phyloP scores from a whole-genome alignment of 208 protist genomes.

The Crithidia sp. region DNA sequence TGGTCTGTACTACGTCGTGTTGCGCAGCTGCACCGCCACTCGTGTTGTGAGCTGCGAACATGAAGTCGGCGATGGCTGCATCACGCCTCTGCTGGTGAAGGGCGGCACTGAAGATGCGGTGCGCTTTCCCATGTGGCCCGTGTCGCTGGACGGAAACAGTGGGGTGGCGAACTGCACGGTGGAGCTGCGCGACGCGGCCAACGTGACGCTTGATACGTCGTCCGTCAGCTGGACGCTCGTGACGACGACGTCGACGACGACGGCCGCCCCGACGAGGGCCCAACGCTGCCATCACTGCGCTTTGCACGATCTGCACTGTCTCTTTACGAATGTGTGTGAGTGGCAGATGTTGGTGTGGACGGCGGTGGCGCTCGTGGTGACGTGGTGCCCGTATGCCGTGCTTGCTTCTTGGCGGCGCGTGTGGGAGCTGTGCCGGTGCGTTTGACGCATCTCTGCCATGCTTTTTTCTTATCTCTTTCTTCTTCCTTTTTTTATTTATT shows the following conservation, averaged over 20 bases:
- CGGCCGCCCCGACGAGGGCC: not conserved
- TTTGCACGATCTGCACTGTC: slow-evolving; percentile 26
- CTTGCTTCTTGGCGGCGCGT: slow-evolving; percentile 16
- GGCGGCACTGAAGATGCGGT: not conserved
- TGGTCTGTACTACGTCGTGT: slow-evolving; percentile 22
- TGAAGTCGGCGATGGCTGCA: not conserved
- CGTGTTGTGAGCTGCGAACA: slow-evolving; percentile 5
- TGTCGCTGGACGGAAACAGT: not conserved
- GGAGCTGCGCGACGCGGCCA: slow-evolving; percentile 36
- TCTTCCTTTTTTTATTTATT: not conserved
- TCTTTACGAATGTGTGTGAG: slow-evolving; percentile 30
- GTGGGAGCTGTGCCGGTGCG: slow-evolving; percentile 6
- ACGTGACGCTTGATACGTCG: slow-evolving; percentile 29
- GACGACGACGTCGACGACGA: slow-evolving; percentile 10
- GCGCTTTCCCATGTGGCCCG: slow-evolving; percentile 7
- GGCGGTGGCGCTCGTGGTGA: slow-evolving; percentile 12
- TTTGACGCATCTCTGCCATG: not conserved
- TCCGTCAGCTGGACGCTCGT: slow-evolving; percentile 8
- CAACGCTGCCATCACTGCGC: slow-evolving; percentile 21
- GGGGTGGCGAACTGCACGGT: slow-evolving; percentile 35
- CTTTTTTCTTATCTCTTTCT: not conserved
- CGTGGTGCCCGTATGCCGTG: slow-evolving; percentile 20
- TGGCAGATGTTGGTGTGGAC: slow-evolving; percentile 41
- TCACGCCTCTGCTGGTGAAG: slow-evolving; percentile 16
- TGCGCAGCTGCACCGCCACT: slow-evolving; percentile 29